Percentiles rank a stretch among this genome's conserved stretches.
These are phyloP conservation scores for Phytophthora cajani DNA, from an alignment of 352 stramenopile genomes.

Conservation along the genomic window DNA sequence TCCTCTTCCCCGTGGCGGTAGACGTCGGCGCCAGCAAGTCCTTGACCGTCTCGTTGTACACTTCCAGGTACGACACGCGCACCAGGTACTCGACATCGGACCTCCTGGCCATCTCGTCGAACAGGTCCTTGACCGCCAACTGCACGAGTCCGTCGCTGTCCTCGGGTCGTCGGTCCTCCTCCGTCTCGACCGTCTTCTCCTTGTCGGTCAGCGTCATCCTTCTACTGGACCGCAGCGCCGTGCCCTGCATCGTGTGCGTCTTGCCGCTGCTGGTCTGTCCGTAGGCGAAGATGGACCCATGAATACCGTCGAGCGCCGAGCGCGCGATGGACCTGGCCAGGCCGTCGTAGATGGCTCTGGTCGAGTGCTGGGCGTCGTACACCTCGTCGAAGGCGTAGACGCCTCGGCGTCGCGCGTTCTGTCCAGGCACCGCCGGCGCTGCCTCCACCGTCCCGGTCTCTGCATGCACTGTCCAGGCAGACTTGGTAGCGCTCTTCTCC, in stretches of 20 bases:
- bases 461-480: conserved; percentile 45
- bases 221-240: conserved; percentile 16
- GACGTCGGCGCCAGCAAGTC: conserved; percentile 83
- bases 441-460: conserved; percentile 42
- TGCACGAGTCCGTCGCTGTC: conserved; percentile 50
- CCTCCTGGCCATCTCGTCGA: conserved; percentile 57
- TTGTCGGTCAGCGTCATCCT: conserved; percentile 12
- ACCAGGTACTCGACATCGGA: conserved; percentile 86
- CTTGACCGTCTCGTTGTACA: conserved; percentile 97
- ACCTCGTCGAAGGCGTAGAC: conserved; percentile 66
- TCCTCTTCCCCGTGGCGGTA: conserved; percentile 21
- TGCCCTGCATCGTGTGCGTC: conserved; percentile 80
- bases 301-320: conserved; percentile 73
- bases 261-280: conserved; percentile 87
- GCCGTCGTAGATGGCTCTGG: conserved; percentile 68
- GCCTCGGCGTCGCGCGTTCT: conserved; percentile 25
- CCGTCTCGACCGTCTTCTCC: conserved; percentile 35
- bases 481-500: conserved; percentile 34
- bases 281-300: conserved; percentile 87
- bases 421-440: conserved; percentile 15
- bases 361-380: conserved; percentile 53
- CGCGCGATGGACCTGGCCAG: conserved; percentile 68
- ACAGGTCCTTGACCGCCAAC: conserved; percentile 56
- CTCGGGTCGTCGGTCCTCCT: conserved; percentile 35
- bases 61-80: conserved; percentile 96